phyloP scores from a whole-genome alignment of 1,139 yeast species.

The Meyerozyma carpophila region DNA sequence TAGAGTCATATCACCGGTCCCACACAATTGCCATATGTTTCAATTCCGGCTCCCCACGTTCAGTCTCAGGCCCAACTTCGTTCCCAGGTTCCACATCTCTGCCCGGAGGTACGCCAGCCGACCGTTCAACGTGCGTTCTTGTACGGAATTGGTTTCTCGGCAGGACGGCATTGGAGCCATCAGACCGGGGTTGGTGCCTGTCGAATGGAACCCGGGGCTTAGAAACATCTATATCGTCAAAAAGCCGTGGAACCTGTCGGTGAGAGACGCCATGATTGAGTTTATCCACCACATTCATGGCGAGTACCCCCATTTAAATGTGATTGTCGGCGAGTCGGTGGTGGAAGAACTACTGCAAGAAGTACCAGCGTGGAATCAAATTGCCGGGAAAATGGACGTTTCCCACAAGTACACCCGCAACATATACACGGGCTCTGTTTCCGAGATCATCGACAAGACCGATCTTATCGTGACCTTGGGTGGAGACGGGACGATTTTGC shows the following conservation, averaged over 20 bases:
- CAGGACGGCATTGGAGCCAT: slow-evolving; percentile 42
- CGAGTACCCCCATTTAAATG: slow-evolving; percentile 64
- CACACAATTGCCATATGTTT: not conserved
- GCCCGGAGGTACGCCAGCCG: slow-evolving; percentile 2
- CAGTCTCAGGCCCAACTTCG: not conserved
- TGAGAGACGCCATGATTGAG: slow-evolving; percentile 59
- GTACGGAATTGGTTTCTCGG: slow-evolving; percentile 8
- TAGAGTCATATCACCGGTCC: too few species aligned
- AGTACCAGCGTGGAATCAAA: slow-evolving; percentile 8
- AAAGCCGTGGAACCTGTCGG: slow-evolving; percentile 73
- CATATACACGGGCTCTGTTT: slow-evolving; percentile 53
- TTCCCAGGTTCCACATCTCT: slow-evolving; percentile 1
- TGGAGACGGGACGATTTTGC: slow-evolving; percentile 91
- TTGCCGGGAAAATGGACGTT: not conserved
- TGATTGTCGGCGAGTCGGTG: slow-evolving; percentile 71
- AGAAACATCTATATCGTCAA: slow-evolving; percentile 74
- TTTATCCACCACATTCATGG: slow-evolving; percentile 54
- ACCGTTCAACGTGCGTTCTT: slow-evolving; percentile 4
- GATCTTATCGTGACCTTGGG: slow-evolving; percentile 84
- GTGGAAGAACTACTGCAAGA: slow-evolving; percentile 63
- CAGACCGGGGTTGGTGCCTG: slow-evolving; percentile 42
- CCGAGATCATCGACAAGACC: slow-evolving; percentile 50
- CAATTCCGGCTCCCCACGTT: not conserved
- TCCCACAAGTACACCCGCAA: slow-evolving; percentile 5
- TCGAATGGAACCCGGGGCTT: slow-evolving; percentile 46